Base-by-base conservation (phyloP, 495 filamentous ascomycete species). In the Neurospora tetrasperma region DNA sequence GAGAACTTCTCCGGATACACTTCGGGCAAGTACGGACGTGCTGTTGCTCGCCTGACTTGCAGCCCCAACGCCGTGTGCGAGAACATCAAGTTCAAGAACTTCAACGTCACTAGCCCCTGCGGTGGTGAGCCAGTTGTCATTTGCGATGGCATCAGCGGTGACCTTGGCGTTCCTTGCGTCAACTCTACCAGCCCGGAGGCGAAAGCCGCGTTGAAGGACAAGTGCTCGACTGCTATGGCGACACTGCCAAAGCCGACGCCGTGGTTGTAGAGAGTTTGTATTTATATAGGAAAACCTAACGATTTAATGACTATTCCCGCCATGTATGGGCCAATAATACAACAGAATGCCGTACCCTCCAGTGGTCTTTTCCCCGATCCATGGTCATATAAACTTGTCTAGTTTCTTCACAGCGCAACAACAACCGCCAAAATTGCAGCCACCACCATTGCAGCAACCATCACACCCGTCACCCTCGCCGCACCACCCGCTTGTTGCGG, bases 1-100 rank as follows among this genome's bases (percentile, higher is more conserved):
- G 81, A 88, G 73, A 88, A 88, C 71, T 83, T 89, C 71, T 82
- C 81, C n/a, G 87, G 87, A 6, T 86, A 82, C 4, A 85, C 84
- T 3, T 86, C 84, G 12, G 87, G 87, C 0, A 83, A 83, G 40
- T 79, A 86, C 44, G 86, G 85, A 11, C 76, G 81, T 23, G 83
- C 85, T 3, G 82, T 88, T 27, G 87, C 80, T 8, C 83, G 85
- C 42, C 75, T 89, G 73, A 83, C 82, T 0, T 89, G 87, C 73
- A 86, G 85, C 71, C 79, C 78, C 69, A 74, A 79, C 44, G 86
- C 86, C 0, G 84, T 88, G 4, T 89, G 88, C 78, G 81, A 83
- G 69, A 81, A 83, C 69, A 86, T 89, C 73, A 77, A 78, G 16
- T 81, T 89, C 75, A 80, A 84, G 70, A 78, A 84, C 40, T 87